Evolutionary conservation across 441 rosid species (phyloP).

Genomic region (Bocquillonia castaneifolia): DNA sequence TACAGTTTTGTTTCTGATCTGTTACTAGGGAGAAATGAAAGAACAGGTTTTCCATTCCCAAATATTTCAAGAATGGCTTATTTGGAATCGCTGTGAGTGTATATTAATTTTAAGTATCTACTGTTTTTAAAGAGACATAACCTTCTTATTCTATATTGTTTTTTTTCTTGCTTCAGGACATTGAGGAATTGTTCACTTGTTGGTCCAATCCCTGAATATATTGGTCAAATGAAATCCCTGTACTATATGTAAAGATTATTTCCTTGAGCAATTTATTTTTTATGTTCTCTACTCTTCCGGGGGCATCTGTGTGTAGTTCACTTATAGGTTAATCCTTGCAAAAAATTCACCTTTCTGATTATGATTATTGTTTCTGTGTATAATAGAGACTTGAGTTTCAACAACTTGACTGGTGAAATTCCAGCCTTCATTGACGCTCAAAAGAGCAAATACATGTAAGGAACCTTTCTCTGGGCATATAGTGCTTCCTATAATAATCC

Average conservation of each 20-base stretch:
- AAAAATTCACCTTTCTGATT: not conserved
- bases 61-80: conserved; percentile 10
- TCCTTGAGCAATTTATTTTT: not conserved
- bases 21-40: not conserved
- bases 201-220: conserved; percentile 4
- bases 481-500: no score
- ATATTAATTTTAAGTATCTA: not conserved
- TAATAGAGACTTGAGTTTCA: conserved; percentile 13
- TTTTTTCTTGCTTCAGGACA: conserved; percentile 3
- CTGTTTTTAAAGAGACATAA: not conserved
- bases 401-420: conserved; percentile 4
- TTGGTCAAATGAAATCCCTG: conserved; percentile 5
- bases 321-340: no score
- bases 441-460: not conserved
- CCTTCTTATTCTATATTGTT: not conserved
- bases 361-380: not conserved
- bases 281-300: no score
- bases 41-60: conserved; percentile 5
- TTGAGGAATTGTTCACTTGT: conserved; percentile 4
- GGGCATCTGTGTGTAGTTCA: no score
- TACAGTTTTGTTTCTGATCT: conserved; percentile 1
- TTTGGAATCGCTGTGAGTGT: conserved; percentile 3
- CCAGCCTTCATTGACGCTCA: not conserved
- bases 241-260: not conserved
- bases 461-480: not conserved